These are phyloP conservation scores for Solanum pinnatisectum DNA, from an alignment of 257 asterid genomes.

Conservation along the genomic window DNA sequence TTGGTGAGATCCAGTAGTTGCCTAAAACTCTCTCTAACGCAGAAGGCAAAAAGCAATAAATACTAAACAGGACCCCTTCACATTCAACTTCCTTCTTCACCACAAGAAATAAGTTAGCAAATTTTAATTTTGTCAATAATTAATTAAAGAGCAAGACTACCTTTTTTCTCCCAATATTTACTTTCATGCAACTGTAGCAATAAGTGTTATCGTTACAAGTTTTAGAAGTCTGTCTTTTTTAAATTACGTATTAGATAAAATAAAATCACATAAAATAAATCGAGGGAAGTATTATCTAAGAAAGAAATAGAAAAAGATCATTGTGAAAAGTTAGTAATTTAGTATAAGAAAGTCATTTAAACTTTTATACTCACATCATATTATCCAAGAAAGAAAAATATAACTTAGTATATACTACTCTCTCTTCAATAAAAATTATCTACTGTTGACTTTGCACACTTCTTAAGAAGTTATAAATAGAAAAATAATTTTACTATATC, in stretches of 20 bases:
- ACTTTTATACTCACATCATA: neutral
- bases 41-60: neutral
- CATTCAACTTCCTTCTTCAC: neutral
- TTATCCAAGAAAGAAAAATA: neutral
- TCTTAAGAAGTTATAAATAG: too few species aligned
- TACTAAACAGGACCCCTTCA: neutral
- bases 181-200: neutral
- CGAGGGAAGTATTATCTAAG: neutral
- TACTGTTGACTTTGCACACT: too few species aligned
- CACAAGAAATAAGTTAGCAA: neutral
- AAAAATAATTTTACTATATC: too few species aligned
- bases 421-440: fast-evolving
- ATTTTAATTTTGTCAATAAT: neutral
- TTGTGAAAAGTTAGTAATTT: neutral
- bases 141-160: neutral
- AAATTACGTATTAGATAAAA: neutral
- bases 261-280: neutral
- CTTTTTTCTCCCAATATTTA: neutral
- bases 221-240: neutral
- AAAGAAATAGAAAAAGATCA: neutral
- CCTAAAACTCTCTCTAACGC: neutral
- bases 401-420: neutral
- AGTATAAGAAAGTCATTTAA: neutral
- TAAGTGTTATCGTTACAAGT: neutral
- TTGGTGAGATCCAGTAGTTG: neutral